These are phyloP conservation scores for Penicillium cataractarum DNA, from an alignment of 495 filamentous ascomycete genomes.

Conservation along the genomic window DNA sequence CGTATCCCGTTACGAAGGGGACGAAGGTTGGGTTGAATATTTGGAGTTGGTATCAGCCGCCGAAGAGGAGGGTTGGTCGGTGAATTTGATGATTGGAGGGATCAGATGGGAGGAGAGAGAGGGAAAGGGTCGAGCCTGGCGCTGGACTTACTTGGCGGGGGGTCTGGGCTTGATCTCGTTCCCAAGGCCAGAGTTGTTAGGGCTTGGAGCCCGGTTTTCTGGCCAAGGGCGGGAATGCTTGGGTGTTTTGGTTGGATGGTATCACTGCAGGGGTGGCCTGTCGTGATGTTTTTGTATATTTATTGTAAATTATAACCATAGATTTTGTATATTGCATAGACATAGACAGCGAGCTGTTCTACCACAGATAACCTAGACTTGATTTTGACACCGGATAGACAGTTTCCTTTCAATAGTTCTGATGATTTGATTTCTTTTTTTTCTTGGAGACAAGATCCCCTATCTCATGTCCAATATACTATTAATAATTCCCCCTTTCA, in stretches of 20 bases:
- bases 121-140: not conserved
- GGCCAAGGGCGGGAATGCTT: conserved; percentile 7
- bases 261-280: not conserved
- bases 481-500: not conserved
- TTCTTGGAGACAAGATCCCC: not conserved
- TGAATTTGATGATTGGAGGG: not conserved
- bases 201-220: conserved; percentile 2
- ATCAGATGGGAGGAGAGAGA: not conserved
- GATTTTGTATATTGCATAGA: not conserved
- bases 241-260: not conserved
- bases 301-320: not conserved
- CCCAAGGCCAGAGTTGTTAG: not conserved
- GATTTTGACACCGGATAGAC: not conserved
- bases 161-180: not conserved
- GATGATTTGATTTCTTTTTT: not conserved
- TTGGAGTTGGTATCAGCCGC: conserved; percentile 61
- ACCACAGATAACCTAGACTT: not conserved
- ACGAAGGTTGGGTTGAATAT: conserved; percentile 83
- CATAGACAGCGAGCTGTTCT: not conserved
- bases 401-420: not conserved
- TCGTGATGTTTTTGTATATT: not conserved
- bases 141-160: not conserved
- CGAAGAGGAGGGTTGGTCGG: conserved; percentile 19
- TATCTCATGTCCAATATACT: not conserved
- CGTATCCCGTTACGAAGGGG: conserved; percentile 66